Conservation (phyloP, 352 stramenopile species). For the Phytopythium aichiense region DNA sequence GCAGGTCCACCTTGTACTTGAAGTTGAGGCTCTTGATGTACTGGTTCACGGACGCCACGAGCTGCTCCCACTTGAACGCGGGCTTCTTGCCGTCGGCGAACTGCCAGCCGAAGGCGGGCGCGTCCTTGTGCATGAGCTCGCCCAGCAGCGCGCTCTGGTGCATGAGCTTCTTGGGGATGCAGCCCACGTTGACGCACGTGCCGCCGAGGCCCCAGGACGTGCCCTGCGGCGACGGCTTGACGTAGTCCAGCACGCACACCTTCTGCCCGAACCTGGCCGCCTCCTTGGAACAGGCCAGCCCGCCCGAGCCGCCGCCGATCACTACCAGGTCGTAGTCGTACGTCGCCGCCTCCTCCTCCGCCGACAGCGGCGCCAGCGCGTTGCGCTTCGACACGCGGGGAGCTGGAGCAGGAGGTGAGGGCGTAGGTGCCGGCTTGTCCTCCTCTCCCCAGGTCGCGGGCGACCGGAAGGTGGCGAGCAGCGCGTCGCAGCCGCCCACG, state of each 20-base stretch:
- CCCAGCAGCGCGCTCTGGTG: constrained; percentile 93
- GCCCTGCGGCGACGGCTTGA: constrained; percentile 84
- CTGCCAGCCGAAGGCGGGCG: constrained; percentile 87
- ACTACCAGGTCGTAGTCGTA: constrained; percentile 87
- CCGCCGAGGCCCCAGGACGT: constrained; percentile 92
- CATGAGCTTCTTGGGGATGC: constrained; percentile 99
- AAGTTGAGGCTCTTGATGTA: constrained; percentile 99
- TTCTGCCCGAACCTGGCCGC: constrained; percentile 91
- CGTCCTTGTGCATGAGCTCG: constrained; percentile 86
- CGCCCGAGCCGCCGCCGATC: constrained; percentile 79
- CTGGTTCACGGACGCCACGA: constrained; percentile 93
- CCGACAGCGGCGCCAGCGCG: neutral
- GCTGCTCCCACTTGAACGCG: constrained; percentile 87
- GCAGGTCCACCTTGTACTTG: constrained; percentile 96
- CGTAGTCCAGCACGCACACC: constrained; percentile 96
- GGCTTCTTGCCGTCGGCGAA: constrained; percentile 4
- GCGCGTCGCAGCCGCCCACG: constrained; percentile 64
- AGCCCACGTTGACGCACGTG: constrained; percentile 99
- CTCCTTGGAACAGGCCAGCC: constrained; percentile 95
- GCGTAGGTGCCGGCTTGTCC: neutral
- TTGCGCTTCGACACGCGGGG: neutral
- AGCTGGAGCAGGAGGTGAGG: neutral
- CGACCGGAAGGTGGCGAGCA: constrained; percentile 56
- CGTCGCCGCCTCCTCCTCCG: constrained; percentile 19
- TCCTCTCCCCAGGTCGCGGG: constrained; percentile 17